These are phyloP conservation scores for Puccinia hordei DNA, from an alignment of 1,284 basidiomycete genomes.

Conservation along the genomic window DNA sequence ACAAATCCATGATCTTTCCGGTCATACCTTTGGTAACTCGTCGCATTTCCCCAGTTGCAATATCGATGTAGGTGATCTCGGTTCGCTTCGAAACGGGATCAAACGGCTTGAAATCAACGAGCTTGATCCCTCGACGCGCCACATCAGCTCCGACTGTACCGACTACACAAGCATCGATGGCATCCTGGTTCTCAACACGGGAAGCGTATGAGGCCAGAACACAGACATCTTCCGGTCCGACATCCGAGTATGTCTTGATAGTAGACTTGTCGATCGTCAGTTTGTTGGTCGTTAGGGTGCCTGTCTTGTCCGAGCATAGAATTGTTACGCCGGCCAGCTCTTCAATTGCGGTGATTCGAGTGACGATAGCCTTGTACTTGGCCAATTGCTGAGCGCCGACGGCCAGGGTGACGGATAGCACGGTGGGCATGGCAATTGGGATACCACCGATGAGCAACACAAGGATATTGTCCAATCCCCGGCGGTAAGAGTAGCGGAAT, in stretches of 20 bases:
- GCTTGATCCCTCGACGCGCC: slow-evolving; percentile 88
- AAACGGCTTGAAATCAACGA: slow-evolving; percentile 98
- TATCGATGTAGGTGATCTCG: slow-evolving; percentile 94
- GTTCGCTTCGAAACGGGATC: slow-evolving; percentile 99
- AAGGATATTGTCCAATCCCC: slow-evolving; percentile 92
- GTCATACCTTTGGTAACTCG: slow-evolving; percentile 99
- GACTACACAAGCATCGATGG: slow-evolving; percentile 87
- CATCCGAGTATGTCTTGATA: slow-evolving; percentile 86
- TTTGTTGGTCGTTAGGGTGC: slow-evolving; percentile 97
- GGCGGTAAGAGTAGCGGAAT: slow-evolving; percentile 84
- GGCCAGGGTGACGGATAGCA: slow-evolving; percentile 91
- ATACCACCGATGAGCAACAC: slow-evolving; percentile 98
- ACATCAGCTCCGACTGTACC: slow-evolving; percentile 72
- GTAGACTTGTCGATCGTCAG: slow-evolving; percentile 93
- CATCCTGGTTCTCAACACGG: slow-evolving; percentile 97
- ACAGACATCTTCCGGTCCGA: slow-evolving; percentile 85
- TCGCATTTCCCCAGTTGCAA: slow-evolving; percentile 89
- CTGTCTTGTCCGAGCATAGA: slow-evolving; percentile 95
- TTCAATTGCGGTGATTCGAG: slow-evolving; percentile 96
- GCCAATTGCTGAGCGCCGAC: slow-evolving; percentile 97
- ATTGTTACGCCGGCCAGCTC: slow-evolving; percentile 96
- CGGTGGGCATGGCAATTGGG: slow-evolving; percentile 95
- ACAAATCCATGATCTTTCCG: slow-evolving; percentile 72
- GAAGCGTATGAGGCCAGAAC: slow-evolving; percentile 92
- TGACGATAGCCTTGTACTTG: slow-evolving; percentile 97